Evolutionary conservation across 2,329 filamentous ascomycete species (phyloP).

Genomic region (Aureobasidium sp.): DNA sequence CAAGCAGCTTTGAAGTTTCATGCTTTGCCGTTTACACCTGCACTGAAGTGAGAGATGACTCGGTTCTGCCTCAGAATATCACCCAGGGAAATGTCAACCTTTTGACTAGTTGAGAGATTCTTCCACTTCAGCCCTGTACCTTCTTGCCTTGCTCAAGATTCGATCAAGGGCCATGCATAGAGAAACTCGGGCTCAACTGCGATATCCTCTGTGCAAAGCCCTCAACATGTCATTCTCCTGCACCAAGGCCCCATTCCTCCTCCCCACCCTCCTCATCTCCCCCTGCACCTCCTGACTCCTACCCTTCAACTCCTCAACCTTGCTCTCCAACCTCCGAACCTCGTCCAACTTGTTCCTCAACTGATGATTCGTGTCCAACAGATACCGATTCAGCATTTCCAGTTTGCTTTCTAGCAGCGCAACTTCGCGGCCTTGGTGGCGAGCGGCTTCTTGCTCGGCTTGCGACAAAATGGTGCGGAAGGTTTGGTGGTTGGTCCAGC

Average conservation of each 20-base stretch:
- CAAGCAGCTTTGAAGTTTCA: too few relatives aligned
- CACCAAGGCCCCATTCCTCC: neutral
- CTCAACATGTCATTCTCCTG: constrained; percentile 8
- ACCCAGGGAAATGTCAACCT: too few relatives aligned
- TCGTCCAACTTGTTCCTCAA: neutral
- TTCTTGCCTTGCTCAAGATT: too few relatives aligned
- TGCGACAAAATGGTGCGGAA: neutral
- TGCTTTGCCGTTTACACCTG: too few relatives aligned
- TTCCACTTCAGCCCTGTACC: too few relatives aligned
- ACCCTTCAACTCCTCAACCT: neutral
- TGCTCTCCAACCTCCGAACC: neutral
- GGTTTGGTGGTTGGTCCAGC: neutral
- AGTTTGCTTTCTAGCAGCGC: neutral
- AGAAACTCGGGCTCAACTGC: neutral
- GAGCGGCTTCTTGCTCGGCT: neutral
- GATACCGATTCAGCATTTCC: neutral
- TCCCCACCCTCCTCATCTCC: neutral
- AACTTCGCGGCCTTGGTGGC: neutral
- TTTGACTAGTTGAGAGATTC: too few relatives aligned
- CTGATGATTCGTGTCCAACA: neutral
- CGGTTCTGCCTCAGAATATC: too few relatives aligned
- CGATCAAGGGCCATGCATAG: too few relatives aligned
- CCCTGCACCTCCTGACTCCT: neutral
- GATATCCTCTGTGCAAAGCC: neutral
- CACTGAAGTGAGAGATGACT: too few relatives aligned